Evolutionary conservation across 169 alveolate genomes (phyloP).

Genomic region (Besnoitia besnoiti): DNA sequence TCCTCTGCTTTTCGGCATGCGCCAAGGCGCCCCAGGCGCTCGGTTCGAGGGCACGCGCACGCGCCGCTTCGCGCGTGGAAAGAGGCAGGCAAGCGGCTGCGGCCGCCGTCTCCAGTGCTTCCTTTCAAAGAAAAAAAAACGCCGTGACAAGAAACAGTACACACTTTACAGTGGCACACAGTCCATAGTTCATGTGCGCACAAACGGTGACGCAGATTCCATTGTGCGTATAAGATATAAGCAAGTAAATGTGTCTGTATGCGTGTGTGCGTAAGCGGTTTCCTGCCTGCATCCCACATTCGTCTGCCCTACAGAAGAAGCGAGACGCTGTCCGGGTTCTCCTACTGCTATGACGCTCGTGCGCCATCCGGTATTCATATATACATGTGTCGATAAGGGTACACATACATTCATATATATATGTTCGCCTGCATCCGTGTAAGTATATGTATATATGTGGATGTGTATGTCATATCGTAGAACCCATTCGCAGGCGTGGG

Average conservation of each 20-base stretch:
- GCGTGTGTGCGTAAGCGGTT: too few species aligned
- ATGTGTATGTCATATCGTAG: not conserved
- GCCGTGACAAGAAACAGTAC: too few species aligned
- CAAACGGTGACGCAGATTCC: too few species aligned
- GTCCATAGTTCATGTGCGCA: too few species aligned
- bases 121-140: not conserved
- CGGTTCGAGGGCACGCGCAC: not conserved
- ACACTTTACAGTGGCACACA: too few species aligned
- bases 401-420: not conserved
- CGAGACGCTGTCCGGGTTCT: too few species aligned
- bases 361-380: too few species aligned
- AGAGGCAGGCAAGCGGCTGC: constrained; percentile 21
- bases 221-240: not conserved
- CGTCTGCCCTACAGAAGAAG: too few species aligned
- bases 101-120: constrained; percentile 4
- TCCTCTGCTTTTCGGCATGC: not conserved
- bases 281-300: too few species aligned
- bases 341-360: too few species aligned
- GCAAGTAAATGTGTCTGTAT: not conserved
- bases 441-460: not conserved
- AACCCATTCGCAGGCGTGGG: too few species aligned
- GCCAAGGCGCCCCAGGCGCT: not conserved
- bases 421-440: not conserved
- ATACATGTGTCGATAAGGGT: not conserved
- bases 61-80: not conserved